Evolutionary conservation across 2,329 filamentous ascomycete genomes (phyloP), one percentile per base, ranked within the genome.

Genomic region (Stemphylium vesicarium): DNA sequence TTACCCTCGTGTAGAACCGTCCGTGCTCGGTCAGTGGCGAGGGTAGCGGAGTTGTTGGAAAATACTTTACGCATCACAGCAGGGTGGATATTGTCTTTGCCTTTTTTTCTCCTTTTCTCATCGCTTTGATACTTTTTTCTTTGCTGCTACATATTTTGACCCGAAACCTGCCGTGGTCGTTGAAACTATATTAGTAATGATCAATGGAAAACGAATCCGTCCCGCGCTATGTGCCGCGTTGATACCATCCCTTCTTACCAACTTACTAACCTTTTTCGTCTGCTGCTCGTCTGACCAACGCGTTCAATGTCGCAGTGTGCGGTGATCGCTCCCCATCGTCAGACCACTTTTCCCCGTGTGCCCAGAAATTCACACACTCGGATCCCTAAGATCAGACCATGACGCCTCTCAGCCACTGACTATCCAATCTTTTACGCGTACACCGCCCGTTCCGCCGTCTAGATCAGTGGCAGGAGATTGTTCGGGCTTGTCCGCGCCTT

Each of bases 401-500:
- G 13, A 33, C 18, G 9, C n/a, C 15, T 38, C 24, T 10, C 8
- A 38, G n/a, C 33, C 35, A 32, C n/a, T 40, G 10, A 20, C 3
- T 12, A 16, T 10, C 4, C 13, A 12, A 11, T 11, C 15, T 26
- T 40, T 24, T 37, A 33, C 35, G 26, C 15, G 36, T 48, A 47
- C 29, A 32, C 7, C 20, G 18, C 32, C 5, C 5, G 18, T n/a
- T 29, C 36, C 22, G 8, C 20, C 22, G 9, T 7, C 16, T 7
- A 8, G 15, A 33, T 24, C 22, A 22, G 20, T 20, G 43, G 32
- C 22, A 29, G 44, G 44, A 53, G 50, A 49, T 49, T 35, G 50
- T 49, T 53, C 50, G 50, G 50, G 20, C 5, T 8, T 36, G n/a
- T 0, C 0, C 4, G 11, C n/a, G 22, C 4, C 18, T 5, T 36